phyloP scores from a whole-genome alignment of 2,329 filamentous ascomycete genomes.

The Apiospora sp. region DNA sequence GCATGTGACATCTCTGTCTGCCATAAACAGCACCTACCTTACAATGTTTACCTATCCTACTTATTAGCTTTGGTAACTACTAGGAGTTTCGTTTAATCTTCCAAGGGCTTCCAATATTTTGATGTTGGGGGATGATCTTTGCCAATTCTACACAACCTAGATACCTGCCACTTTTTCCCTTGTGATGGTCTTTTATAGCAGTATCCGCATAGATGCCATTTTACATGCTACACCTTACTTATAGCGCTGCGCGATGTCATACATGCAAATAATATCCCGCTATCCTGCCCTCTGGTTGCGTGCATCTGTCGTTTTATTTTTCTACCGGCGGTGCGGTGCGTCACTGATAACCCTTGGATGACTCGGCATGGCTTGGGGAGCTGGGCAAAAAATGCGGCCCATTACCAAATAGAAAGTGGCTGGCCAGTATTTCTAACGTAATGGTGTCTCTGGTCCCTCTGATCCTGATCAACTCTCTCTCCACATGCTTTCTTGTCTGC shows the following conservation, averaged over 20 bases:
- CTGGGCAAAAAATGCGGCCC: neutral
- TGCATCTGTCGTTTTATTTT: neutral
- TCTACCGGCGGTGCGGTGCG: constrained; percentile 8
- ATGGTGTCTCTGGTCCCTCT: constrained; percentile 3
- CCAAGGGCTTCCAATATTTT: too few species aligned
- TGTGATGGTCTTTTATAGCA: too few species aligned
- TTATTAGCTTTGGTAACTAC: too few species aligned
- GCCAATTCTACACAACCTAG: too few species aligned
- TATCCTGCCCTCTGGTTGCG: too few species aligned
- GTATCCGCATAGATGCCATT: too few species aligned
- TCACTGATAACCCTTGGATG: constrained; percentile 22
- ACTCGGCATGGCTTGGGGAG: constrained; percentile 21
- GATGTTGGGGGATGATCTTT: too few species aligned
- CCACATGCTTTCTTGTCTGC: neutral
- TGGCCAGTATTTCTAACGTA: constrained; percentile 20
- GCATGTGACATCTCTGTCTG: neutral
- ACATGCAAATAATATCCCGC: too few species aligned
- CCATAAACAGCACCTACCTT: neutral
- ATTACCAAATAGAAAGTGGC: constrained; percentile 21
- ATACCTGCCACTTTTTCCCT: too few species aligned
- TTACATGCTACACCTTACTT: too few species aligned
- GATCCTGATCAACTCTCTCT: constrained; percentile 10
- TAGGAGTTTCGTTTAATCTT: too few species aligned
- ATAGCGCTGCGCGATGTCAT: neutral
- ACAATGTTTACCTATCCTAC: too few species aligned